Evolutionary conservation across 768 basidiomycete species (phyloP), one percentile per base, ranked within the genome.

Genomic region (Naganishia vaughanmartiniae): DNA sequence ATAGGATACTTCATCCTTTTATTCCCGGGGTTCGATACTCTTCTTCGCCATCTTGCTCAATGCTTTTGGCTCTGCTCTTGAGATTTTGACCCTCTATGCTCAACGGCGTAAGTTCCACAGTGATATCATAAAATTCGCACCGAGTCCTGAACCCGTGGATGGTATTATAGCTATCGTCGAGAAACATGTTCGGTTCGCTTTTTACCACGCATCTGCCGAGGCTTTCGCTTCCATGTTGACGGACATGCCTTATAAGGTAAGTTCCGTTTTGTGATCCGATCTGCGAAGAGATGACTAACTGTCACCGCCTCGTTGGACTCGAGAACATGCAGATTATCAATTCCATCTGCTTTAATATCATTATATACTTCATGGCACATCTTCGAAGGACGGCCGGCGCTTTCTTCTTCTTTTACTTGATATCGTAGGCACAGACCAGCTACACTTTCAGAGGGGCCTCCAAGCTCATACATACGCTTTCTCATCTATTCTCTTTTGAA

Each of bases 1-100:
- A 15, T 70, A 71, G n/a, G 73, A 67, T 21, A 79, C 79, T 21
- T 67, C 54, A 19, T 75, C 73, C 68, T 79, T 81, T 69, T 77
- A 74, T 66, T 71, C 71, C 21, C 71, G 76, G 33, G 79, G 78
- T 17, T 60, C 73, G 34, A 34, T 75, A 46, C 66, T 78, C 26
- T 79, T 80, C 74, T 78, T 85, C 46, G 87, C 87, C 21, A 79
- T 91, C 70, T 79, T 93, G 54, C 86, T 87, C 0, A 87, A 87
- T 54, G 83, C 83, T 26, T 83, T 84, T 70, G 78, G 80, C 33
- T 81, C 82, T 58, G 78, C 78, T 36, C 58, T 81, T 33, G 80
- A 81, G 76, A 83, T 83, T 54, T 69, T 83, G 24, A 81, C 81
- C 1, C 73, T 82, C 10, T 83, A 82, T 71, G 81, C 76, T 26